Evolutionary conservation across 2,329 filamentous ascomycete genomes (phyloP).

Genomic region (Exserohilum turcica): DNA sequence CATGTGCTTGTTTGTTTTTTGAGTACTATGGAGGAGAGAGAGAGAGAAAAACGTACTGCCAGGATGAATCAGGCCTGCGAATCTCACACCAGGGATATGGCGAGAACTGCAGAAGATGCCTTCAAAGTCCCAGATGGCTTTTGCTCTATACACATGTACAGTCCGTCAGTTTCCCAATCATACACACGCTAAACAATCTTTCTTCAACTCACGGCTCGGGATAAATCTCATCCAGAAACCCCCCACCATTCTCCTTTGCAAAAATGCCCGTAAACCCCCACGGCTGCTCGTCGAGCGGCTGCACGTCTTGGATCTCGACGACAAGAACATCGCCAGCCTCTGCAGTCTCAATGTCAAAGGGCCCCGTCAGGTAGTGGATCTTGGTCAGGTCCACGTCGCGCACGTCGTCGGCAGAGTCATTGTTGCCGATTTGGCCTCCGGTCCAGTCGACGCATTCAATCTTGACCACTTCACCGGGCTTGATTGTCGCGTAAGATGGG

Average conservation of each 20-base stretch:
- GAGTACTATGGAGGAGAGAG: too few species aligned
- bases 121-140: slow-evolving; percentile 79
- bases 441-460: slow-evolving; percentile 88
- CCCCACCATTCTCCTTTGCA: slow-evolving; percentile 78
- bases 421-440: slow-evolving; percentile 80
- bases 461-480: slow-evolving; percentile 85
- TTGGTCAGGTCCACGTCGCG: slow-evolving; percentile 81
- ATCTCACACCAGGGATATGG: slow-evolving; percentile 75
- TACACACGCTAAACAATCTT: too few species aligned
- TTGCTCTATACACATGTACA: slow-evolving; percentile 59
- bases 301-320: slow-evolving; percentile 91
- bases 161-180: neutral
- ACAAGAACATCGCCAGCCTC: slow-evolving; percentile 84
- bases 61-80: slow-evolving; percentile 87
- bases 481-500: slow-evolving; percentile 73
- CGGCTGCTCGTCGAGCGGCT: slow-evolving; percentile 81
- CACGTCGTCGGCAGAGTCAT: slow-evolving; percentile 87
- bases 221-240: slow-evolving; percentile 86
- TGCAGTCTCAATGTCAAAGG: slow-evolving; percentile 83
- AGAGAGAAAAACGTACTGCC: slow-evolving; percentile 58
- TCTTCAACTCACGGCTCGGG: slow-evolving; percentile 68
- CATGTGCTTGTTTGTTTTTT: too few species aligned
- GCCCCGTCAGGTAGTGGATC: slow-evolving; percentile 86
- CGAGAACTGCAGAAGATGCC: slow-evolving; percentile 81
- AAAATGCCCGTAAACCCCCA: slow-evolving; percentile 94